phyloP scores from a whole-genome alignment of 176 grass and related monocot genomes.

The Rhynchospora tenuis region DNA sequence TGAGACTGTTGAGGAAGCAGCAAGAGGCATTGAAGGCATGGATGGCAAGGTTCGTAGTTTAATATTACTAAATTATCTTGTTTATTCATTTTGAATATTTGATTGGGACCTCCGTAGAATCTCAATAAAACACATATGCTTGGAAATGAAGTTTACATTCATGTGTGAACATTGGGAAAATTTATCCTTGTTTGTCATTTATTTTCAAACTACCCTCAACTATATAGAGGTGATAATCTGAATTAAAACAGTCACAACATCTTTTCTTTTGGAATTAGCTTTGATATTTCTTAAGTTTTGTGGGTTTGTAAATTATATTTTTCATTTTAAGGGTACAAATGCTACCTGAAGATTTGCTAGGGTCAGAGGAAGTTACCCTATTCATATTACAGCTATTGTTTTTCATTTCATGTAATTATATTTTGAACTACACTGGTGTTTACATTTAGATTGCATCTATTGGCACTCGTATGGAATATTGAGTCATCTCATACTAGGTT shows the following conservation, averaged over 20 bases:
- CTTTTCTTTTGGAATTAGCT: neutral
- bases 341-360: neutral
- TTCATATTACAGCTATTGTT: neutral
- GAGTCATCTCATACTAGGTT: no score
- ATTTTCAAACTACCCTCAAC: neutral
- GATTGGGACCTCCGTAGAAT: neutral
- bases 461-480: neutral
- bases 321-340: neutral
- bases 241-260: neutral
- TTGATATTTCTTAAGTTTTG: neutral
- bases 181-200: neutral
- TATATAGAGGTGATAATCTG: neutral
- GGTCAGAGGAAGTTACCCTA: neutral
- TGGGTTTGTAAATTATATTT: neutral
- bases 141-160: neutral
- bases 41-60: conserved; percentile 76
- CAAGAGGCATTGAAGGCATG: conserved; percentile 73
- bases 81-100: neutral
- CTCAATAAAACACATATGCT: neutral
- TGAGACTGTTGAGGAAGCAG: conserved; percentile 58
- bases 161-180: neutral
- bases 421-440: neutral
- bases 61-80: neutral
- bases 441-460: neutral
- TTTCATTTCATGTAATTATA: neutral